These are phyloP conservation scores for Chrysoporthe austroafricana DNA, from an alignment of 2,329 filamentous ascomycete species.

Conservation along the genomic window DNA sequence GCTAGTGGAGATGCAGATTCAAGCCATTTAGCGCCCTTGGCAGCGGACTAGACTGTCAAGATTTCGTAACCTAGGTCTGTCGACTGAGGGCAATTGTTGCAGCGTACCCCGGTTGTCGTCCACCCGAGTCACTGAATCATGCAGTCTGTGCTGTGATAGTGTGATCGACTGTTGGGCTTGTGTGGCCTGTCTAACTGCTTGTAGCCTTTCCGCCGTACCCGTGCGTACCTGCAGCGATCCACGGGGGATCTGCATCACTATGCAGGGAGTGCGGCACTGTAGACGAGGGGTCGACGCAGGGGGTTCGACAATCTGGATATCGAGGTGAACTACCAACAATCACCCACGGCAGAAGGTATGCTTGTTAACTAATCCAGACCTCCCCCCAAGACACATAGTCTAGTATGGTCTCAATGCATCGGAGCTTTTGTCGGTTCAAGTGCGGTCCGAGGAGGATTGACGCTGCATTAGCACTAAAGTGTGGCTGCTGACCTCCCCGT, in stretches of 20 bases:
- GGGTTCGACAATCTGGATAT: background rate
- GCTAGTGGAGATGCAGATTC: too few relatives aligned
- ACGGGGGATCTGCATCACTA: background rate
- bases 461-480: background rate
- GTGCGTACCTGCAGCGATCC: conserved; percentile 1
- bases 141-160: conserved; percentile 4
- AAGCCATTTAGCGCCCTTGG: background rate
- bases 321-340: background rate
- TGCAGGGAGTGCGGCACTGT: background rate
- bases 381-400: background rate
- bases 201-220: background rate
- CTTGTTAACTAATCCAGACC: background rate
- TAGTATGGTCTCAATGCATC: background rate
- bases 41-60: background rate
- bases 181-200: background rate
- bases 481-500: background rate
- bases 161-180: background rate
- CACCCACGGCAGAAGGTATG: background rate
- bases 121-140: background rate
- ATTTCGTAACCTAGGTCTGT: background rate
- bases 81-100: background rate
- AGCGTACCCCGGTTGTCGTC: background rate
- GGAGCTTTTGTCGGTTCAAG: background rate
- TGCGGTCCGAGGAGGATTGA: background rate
- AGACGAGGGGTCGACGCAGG: background rate